These are phyloP conservation scores for Edaphochlamys debaryana DNA, from an alignment of 139 green algal genomes.

Conservation along the genomic window DNA sequence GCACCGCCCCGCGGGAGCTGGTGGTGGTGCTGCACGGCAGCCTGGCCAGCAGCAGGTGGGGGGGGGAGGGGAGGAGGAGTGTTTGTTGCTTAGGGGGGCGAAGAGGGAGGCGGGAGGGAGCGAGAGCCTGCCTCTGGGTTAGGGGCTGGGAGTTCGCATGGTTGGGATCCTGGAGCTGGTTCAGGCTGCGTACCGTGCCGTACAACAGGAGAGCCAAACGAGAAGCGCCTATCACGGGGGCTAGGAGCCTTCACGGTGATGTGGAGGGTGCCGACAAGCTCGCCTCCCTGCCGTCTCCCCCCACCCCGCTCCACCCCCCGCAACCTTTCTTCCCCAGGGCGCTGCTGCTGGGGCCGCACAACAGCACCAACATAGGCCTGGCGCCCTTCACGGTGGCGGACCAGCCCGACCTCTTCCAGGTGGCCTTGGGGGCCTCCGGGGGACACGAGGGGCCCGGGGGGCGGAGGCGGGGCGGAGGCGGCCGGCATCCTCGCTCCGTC, in stretches of 20 bases:
- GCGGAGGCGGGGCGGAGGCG: not conserved
- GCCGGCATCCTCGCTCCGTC: not conserved
- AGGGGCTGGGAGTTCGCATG: too few species aligned
- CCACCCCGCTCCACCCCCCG: not conserved
- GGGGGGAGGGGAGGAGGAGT: not conserved
- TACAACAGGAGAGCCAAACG: too few species aligned
- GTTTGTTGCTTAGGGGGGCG: not conserved
- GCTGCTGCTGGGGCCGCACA: not conserved
- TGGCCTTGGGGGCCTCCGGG: not conserved
- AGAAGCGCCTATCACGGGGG: too few species aligned
- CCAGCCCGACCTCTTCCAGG: constrained; percentile 30
- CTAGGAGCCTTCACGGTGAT: too few species aligned
- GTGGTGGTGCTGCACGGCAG: constrained; percentile 13
- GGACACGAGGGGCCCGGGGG: too few species aligned
- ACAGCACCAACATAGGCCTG: not conserved
- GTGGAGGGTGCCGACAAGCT: too few species aligned
- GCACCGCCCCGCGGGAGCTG: not conserved
- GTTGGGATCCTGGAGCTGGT: too few species aligned
- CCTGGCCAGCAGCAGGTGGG: constrained; percentile 14
- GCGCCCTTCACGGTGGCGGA: not conserved
- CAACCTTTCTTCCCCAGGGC: not conserved
- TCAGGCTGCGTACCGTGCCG: too few species aligned
- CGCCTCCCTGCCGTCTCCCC: too few species aligned
- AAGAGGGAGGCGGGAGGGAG: too few species aligned
- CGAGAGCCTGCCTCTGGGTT: too few species aligned